Base-by-base conservation (phyloP, 164 flowering plant genomes). In the Litsea cubeba region DNA sequence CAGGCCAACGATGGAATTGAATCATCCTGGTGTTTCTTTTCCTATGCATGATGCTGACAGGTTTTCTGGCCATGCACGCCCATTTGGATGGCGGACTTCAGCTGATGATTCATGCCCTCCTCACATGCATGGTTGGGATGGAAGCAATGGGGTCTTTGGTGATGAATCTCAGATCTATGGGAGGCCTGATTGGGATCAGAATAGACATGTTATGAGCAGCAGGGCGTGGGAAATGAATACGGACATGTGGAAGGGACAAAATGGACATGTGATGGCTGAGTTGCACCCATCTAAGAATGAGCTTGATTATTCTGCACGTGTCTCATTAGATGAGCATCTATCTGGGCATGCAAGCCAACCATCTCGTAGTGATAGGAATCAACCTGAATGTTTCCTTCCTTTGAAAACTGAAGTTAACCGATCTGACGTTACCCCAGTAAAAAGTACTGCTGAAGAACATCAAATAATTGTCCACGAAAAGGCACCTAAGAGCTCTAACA, bases 81-180 rank as follows among this genome's bases (percentile, higher is more conserved):
- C 95, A 65, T 79, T 86, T 79, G 95, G 91, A 65, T 93, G 98
- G 98, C 89, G 80, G 72, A 87, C 84, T 80, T 84, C 87, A 58
- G 78, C 85, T n/a, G 95, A 93, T 82, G 91, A 86, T n/a, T 68
- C 90, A 22, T 83, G 81, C 28, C 85, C 88, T 64, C 81, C 89
- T 67, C 91, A 85, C 50, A 72, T 93, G 72, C 90, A 84, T 85
- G 94, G 89, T 69, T 94, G 98, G 97, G 94, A 89, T 83, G 85
- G 85, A 46, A 88, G 65, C 79, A 91, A 84, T 78, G 85, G 87
- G 68, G 78, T 77, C 65, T 85, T 84, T 71, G 85, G 92, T 79
- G 91, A 92, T 71, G 93, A 87, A 69, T 70, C 90, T 65, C 88
- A 81, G 76, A 76, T 86, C 76, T 91, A 83, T 80, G 88, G 85